phyloP scores from a whole-genome alignment of 192 early-diverging fungal species.

The Chytriomyces hyalinus region DNA sequence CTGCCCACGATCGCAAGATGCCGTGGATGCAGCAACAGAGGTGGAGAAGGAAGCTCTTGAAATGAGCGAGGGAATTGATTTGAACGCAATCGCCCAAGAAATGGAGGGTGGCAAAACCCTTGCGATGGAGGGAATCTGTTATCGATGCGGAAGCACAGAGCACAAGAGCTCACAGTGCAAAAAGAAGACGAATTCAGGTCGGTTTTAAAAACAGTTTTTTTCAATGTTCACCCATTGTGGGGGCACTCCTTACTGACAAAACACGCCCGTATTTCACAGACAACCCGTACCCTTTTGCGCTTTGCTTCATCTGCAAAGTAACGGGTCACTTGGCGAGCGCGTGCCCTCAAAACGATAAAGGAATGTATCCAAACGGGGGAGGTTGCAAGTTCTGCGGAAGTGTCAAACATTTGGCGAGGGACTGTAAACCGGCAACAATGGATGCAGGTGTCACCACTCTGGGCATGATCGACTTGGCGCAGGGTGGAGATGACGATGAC shows the following conservation, averaged over 20 bases:
- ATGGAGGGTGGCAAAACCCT: slow-evolving; percentile 40
- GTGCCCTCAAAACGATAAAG: slow-evolving; percentile 88
- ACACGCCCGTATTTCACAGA: slow-evolving; percentile 13
- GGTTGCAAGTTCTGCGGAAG: slow-evolving; percentile 87
- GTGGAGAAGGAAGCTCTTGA: neutral
- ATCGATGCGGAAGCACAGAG: slow-evolving; percentile 84
- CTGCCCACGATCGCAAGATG: slow-evolving; percentile 64
- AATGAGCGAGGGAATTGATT: slow-evolving; percentile 1
- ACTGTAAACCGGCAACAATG: slow-evolving; percentile 76
- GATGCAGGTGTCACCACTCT: slow-evolving; percentile 57
- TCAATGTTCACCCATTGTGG: slow-evolving; percentile 3
- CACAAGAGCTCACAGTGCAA: slow-evolving; percentile 83
- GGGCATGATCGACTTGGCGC: slow-evolving; percentile 78
- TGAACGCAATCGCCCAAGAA: slow-evolving; percentile 23
- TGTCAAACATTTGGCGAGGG: slow-evolving; percentile 80
- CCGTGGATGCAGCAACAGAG: slow-evolving; percentile 9
- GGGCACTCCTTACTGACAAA: slow-evolving; percentile 2
- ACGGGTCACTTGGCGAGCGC: slow-evolving; percentile 80
- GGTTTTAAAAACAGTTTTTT: neutral
- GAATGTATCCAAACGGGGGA: slow-evolving; percentile 90
- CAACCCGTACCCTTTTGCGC: slow-evolving; percentile 73
- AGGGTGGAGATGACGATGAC: slow-evolving; percentile 96
- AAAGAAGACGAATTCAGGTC: slow-evolving; percentile 53
- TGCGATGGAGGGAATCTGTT: slow-evolving; percentile 71
- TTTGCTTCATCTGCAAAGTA: slow-evolving; percentile 86